Evolutionary conservation across 2,329 filamentous ascomycete species (phyloP).

Genomic region (Ceratocystis colombiana): DNA sequence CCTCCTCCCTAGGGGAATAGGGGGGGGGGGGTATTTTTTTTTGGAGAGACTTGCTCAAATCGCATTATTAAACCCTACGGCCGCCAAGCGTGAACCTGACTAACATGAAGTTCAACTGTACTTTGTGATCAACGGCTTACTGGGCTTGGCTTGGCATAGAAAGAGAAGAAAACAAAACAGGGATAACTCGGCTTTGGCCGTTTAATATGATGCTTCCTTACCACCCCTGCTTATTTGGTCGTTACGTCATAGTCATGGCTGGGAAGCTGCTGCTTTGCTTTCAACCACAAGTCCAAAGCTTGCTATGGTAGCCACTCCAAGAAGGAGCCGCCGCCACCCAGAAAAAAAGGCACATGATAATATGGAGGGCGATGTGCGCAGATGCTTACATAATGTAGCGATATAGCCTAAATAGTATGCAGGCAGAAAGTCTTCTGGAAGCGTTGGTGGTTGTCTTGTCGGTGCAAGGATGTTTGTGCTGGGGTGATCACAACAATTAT

Average conservation of each 20-base stretch:
- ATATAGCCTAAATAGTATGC: background rate
- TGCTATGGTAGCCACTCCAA: background rate
- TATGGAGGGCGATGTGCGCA: background rate
- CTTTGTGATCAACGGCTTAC: background rate
- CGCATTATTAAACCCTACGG: background rate
- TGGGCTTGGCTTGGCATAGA: background rate
- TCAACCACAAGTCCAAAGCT: background rate
- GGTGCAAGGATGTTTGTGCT: background rate
- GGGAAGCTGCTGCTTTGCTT: background rate
- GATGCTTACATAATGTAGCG: background rate
- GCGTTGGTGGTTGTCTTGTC: too few species aligned
- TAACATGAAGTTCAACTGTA: background rate
- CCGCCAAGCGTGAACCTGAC: background rate
- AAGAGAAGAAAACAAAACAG: conserved; percentile 2
- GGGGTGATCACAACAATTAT: background rate
- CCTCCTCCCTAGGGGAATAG: too few species aligned
- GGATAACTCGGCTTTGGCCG: conserved; percentile 9
- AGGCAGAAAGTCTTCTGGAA: background rate
- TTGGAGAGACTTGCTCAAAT: background rate
- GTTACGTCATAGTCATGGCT: background rate
- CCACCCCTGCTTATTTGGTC: background rate
- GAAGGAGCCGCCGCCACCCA: background rate
- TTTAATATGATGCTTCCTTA: background rate
- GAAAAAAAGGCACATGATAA: background rate
- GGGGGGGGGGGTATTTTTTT: too few species aligned